These are phyloP conservation scores for Mollisia scopiformis DNA, from an alignment of 2,329 filamentous ascomycete species.

Conservation along the genomic window DNA sequence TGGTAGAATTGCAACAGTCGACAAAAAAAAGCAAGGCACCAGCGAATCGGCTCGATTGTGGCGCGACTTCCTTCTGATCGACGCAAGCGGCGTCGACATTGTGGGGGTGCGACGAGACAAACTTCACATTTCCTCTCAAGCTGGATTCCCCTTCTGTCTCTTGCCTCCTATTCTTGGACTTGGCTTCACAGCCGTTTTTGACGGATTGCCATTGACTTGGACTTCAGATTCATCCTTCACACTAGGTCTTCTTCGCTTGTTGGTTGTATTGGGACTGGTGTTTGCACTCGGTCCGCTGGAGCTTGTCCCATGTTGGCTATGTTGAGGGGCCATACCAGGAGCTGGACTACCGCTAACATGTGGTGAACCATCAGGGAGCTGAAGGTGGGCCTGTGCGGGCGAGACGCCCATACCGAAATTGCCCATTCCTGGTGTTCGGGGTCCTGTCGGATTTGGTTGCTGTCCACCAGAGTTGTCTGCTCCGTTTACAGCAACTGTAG, in stretches of 20 bases:
- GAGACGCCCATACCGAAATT: constrained; percentile 61
- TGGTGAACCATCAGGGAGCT: constrained; percentile 61
- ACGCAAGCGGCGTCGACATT: not conserved
- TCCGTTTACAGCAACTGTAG: constrained; percentile 42
- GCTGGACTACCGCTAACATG: constrained; percentile 61
- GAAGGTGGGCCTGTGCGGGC: constrained; percentile 61
- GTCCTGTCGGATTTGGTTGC: constrained; percentile 27
- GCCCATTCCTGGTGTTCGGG: constrained; percentile 35
- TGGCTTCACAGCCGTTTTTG: constrained; percentile 40
- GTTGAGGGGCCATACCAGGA: constrained; percentile 67
- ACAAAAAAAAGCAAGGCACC: not conserved
- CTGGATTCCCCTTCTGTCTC: constrained; percentile 38
- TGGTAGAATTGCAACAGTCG: not conserved
- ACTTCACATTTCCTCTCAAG: constrained; percentile 14
- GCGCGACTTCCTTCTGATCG: not conserved
- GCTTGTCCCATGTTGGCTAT: constrained; percentile 69
- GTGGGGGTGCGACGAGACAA: not conserved
- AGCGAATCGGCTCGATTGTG: not conserved
- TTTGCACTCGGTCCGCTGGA: constrained; percentile 70
- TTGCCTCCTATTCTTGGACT: constrained; percentile 43
- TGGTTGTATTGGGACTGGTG: constrained; percentile 48
- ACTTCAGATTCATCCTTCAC: constrained; percentile 41
- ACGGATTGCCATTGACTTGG: constrained; percentile 34
- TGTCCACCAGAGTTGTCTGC: constrained; percentile 20
- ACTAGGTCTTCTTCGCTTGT: constrained; percentile 43